These are phyloP conservation scores for Sugiyamaella floridensis DNA, from an alignment of 805 yeast species.

Conservation along the genomic window DNA sequence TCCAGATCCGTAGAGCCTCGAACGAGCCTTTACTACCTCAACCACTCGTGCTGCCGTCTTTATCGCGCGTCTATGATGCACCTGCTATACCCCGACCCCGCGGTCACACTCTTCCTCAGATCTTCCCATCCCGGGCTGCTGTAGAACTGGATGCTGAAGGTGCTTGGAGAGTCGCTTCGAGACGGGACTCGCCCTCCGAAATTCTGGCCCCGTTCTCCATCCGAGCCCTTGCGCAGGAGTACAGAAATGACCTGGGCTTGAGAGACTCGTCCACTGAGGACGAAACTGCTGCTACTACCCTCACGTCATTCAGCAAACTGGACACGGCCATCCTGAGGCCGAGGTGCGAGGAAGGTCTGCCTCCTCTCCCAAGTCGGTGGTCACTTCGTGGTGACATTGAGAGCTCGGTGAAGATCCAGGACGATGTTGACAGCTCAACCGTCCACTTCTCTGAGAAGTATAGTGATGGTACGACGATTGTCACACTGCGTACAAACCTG, in stretches of 20 bases:
- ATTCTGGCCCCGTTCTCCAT: background rate
- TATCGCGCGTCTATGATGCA: background rate
- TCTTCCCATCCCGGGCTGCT: slow-evolving; percentile 22
- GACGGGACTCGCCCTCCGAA: background rate
- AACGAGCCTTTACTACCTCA: background rate
- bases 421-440: slow-evolving; percentile 9
- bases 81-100: background rate
- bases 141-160: slow-evolving; percentile 19
- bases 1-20: background rate
- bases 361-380: slow-evolving; percentile 22
- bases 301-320: background rate
- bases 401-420: slow-evolving; percentile 8
- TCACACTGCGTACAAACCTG: slow-evolving; percentile 30
- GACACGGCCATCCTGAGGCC: background rate
- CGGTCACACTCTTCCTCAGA: slow-evolving; percentile 16
- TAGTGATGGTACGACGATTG: slow-evolving; percentile 8
- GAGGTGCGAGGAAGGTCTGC: slow-evolving; percentile 16
- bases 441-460: slow-evolving; percentile 1
- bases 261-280: background rate
- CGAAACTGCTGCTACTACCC: background rate
- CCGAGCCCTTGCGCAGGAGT: background rate
- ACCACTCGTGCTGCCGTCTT: background rate
- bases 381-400: slow-evolving; percentile 9
- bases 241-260: background rate
- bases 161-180: slow-evolving; percentile 5